Evolutionary conservation across 2,329 filamentous ascomycete genomes (phyloP), one percentile per base, ranked within the genome.

Genomic region (Aspergillus pseudonomiae): DNA sequence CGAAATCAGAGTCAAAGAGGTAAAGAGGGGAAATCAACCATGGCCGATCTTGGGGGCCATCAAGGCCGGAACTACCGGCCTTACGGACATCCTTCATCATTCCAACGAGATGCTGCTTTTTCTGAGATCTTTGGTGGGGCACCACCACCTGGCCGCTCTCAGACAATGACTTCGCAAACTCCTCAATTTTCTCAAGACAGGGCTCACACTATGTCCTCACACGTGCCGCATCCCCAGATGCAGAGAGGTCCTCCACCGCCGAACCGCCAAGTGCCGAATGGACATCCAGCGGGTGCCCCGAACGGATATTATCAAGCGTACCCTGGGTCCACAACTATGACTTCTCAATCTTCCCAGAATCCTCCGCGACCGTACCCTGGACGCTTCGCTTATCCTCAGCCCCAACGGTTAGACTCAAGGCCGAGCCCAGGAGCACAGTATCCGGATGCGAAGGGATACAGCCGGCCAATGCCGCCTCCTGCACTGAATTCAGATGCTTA

Each of bases 51-150:
- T 79, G 81, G 85, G 75, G 78, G 84, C 69, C 87, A 88, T 74
- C 85, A 87, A 76, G 85, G 86, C 71, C 83, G 87, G 76, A 83
- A 85, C 73, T 84, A 87, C 78, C 81, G 85, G 76, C 78, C 82
- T 66, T 84, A 86, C 75, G 84, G 82, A 65, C 82, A 83, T 74
- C 77, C 84, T 59, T 81, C 84, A 46, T 81, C 83, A 65, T 79
- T 79, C 74, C 92, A 95, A 80, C 91, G 95, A 81, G 94, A 99
- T 87, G 92, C 93, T 70, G 95, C 94, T 69, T 99, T 96, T 79
- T 93, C 91, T 69, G 94, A 94, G 81, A 98, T 98, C 76, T 99
- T 98, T 77, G 95, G 94, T 71, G 89, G 89, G 68, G 86, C 92
- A 68, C 93, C 92, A 68, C 93, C 93, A 54, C 88, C 92, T 53